Evolutionary conservation across 768 basidiomycete genomes (phyloP), one percentile per base, ranked within the genome.

Genomic region (Tricholoma sp.): DNA sequence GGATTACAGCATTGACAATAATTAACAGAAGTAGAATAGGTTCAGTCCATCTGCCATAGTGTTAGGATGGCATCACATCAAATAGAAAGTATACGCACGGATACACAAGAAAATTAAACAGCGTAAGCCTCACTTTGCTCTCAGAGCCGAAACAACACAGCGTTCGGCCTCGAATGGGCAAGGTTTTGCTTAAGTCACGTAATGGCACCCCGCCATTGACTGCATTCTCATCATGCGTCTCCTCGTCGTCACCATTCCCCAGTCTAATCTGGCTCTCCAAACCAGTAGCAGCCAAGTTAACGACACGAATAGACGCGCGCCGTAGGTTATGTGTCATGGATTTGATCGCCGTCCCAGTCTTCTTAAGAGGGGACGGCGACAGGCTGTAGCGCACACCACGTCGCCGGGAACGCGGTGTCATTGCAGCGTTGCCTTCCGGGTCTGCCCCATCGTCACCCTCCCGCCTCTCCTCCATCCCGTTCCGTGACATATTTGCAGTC

Each of bases 1-100:
- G 76, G 18, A 95, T 76, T 55, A 91, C 76, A 17, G 91, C 90
- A 65, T 97, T 89, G 59, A 88, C 58, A 55, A 98, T 78, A 66
- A 98, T 97, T 52, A 94, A 77, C 20, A 89, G 62, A 44, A 98
- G 80, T 57, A 98, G 90, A 20, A 76, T 57, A 28, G 91, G 91
- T 72, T 98, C 96, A 15, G 94, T 95, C 80, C 84, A 89, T 57
- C 91, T 93, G 63, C 17, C 8, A 56, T 20, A 9, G 24, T 50
- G 17, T 56, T 12, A 60, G 56, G 44, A 20, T n/a, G 5, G 18
- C 13, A 50, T 20, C 57, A 8, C 24, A 24, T n/a, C 34, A 29
- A 62, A 52, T 56, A 34, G 29, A 52, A 51, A 49, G 34, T 28
- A 55, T 11, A 80, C 91, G 61, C 66, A 96, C 91, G 81, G 76